A percentile compares a stretch with the other conserved stretches of the same genome.
phyloP scores from a whole-genome alignment of 1,284 basidiomycete species.

The Fomitopsis schrenkii region DNA sequence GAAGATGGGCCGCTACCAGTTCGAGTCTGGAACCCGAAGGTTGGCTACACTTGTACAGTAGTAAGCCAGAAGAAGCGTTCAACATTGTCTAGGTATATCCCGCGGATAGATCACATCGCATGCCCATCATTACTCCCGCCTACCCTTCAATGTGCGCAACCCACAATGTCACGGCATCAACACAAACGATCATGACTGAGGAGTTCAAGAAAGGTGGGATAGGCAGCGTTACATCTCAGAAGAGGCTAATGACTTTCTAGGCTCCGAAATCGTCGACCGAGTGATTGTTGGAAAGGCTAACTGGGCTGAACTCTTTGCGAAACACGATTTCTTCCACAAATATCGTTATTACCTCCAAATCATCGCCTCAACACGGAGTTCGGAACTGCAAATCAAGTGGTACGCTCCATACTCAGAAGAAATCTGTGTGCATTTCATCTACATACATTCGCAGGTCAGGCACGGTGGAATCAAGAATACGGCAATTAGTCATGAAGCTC shows the following conservation, averaged over 20 bases:
- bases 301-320: constrained; percentile 91
- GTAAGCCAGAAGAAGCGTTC: background rate
- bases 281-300: constrained; percentile 82
- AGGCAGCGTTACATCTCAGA: background rate
- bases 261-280: constrained; percentile 89
- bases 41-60: constrained; percentile 25
- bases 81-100: constrained; percentile 71
- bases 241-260: constrained; percentile 34
- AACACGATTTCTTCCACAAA: constrained; percentile 96
- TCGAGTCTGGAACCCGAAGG: constrained; percentile 97
- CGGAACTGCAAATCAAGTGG: constrained; percentile 95
- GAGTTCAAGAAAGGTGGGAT: constrained; percentile 87
- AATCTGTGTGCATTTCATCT: background rate
- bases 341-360: constrained; percentile 99
- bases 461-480: constrained; percentile 93
- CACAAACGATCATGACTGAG: constrained; percentile 94
- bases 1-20: constrained; percentile 93
- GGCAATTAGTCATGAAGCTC: constrained; percentile 96
- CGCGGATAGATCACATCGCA: constrained; percentile 88
- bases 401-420: constrained; percentile 30
- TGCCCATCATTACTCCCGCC: constrained; percentile 99
- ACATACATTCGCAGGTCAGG: constrained; percentile 20
- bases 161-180: constrained; percentile 95
- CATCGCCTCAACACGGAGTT: constrained; percentile 82
- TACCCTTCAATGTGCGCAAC: constrained; percentile 99